Conservation (phyloP, 164 flowering plant species). For the Kalanchoe fedtschenkoi region DNA sequence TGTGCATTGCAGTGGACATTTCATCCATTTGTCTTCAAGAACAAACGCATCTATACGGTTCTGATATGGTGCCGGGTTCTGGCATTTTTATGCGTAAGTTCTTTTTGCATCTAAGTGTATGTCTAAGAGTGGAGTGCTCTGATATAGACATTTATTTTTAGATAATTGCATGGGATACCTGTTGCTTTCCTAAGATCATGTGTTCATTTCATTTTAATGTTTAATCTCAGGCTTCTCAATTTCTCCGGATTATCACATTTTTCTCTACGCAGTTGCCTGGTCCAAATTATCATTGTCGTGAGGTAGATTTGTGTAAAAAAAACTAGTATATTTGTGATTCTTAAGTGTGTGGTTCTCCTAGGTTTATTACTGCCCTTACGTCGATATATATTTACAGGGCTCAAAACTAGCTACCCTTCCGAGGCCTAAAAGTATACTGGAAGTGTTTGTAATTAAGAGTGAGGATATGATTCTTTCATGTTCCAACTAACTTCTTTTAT, state of each 20-base stretch:
- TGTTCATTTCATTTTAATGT: background rate
- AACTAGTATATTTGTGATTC: too few species aligned
- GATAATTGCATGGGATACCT: too few species aligned
- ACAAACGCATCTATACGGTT: conserved; percentile 90
- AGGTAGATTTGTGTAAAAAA: conserved; percentile 36
- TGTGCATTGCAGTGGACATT: conserved; percentile 86
- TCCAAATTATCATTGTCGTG: conserved; percentile 97
- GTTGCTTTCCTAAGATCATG: too few species aligned
- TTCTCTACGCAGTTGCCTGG: conserved; percentile 98
- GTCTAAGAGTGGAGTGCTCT: background rate
- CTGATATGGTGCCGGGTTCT: conserved; percentile 94
- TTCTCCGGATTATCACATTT: conserved; percentile 77
- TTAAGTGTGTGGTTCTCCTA: background rate
- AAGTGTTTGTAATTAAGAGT: conserved; percentile 78
- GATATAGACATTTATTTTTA: too few species aligned
- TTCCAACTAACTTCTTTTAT: background rate
- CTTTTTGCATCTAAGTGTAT: background rate
- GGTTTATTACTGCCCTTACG: background rate
- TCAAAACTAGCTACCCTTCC: conserved; percentile 85
- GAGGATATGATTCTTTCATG: conserved; percentile 14
- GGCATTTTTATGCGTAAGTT: conserved; percentile 80
- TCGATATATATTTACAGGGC: conserved; percentile 38
- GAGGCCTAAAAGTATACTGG: conserved; percentile 51
- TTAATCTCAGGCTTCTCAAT: conserved; percentile 64
- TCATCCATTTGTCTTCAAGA: conserved; percentile 86